Conservation (phyloP, 2,329 filamentous ascomycete species). For the Emydomyces testavorans region DNA sequence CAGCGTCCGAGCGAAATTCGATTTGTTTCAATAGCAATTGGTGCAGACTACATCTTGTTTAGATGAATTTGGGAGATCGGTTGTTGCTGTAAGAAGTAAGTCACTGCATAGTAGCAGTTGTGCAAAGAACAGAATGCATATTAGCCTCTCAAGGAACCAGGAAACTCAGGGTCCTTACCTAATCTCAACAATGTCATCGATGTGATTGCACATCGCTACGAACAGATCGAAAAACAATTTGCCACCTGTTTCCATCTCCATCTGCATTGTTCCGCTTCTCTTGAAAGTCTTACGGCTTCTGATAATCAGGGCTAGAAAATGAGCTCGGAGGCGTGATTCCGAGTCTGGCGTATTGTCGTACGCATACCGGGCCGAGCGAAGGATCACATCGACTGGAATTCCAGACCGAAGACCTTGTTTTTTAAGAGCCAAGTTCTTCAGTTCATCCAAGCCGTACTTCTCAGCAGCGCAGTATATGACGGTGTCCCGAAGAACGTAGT, state of each 20-base stretch:
- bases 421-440: constrained; percentile 80
- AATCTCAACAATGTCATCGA: constrained; percentile 87
- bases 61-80: constrained; percentile 45
- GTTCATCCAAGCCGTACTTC: constrained; percentile 78
- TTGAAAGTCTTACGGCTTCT: constrained; percentile 95
- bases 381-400: constrained; percentile 82
- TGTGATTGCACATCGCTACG: constrained; percentile 95
- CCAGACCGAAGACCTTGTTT: constrained; percentile 91
- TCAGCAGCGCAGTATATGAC: constrained; percentile 90
- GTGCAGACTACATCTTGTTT: constrained; percentile 25
- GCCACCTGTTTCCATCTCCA: constrained; percentile 91
- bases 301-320: constrained; percentile 95
- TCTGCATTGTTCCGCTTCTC: constrained; percentile 96
- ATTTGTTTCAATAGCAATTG: constrained; percentile 25
- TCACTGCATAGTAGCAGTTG: not conserved
- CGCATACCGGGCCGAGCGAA: constrained; percentile 85
- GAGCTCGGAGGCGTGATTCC: constrained; percentile 84
- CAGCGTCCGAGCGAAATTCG: constrained; percentile 23
- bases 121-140: not conserved
- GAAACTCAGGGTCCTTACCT: constrained; percentile 46
- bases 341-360: constrained; percentile 91
- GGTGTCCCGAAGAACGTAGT: constrained; percentile 77
- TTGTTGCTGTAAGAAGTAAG: constrained; percentile 34
- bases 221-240: constrained; percentile 98
- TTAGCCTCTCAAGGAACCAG: constrained; percentile 13